Evolutionary conservation across 2,329 filamentous ascomycete genomes (phyloP), one percentile per base, ranked within the genome.

Genomic region (Hymenoscyphus infarciens): DNA sequence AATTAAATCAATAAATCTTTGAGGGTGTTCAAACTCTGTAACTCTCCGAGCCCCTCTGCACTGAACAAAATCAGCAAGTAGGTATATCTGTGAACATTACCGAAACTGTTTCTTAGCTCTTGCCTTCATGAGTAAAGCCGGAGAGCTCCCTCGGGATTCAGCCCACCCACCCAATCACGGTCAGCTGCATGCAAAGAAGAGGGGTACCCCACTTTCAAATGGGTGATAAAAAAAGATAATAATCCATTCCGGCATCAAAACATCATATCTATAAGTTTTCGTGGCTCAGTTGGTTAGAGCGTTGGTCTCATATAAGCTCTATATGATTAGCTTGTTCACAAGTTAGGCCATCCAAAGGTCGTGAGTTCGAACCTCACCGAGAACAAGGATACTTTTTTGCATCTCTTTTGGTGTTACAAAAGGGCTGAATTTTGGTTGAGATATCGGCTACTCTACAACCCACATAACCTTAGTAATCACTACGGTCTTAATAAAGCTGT

Each of bases 291-390:
- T 76, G 75, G 75, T 73, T 74, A 77, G 74, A 77, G 75, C 75
- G 76, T 77, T 75, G 75, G 75, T 77, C 75, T 77, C 75, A 76
- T 75, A 57, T 61, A 31, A 16, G 13, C n/a, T 53, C 29, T 56
- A 45, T 63, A 64, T 64, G 62, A 64, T 53, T 45, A 38, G 19
- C n/a, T 25, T 61, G 60, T 56, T 60, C 25, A 56, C 55, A 54
- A 57, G 38, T n/a, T 33, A 52, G 60, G 60, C 60, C 38, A 75
- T 76, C 73, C 77, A 78, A 78, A 79, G 78, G 77, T 78, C 78
- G 76, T 75, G 77, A 82, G 81, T 75, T 83, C 82, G 75, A 79
- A 72, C 70, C 78, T 81, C 75, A 74, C 76, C 73, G 73, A 77
- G 77, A 76, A 78, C 77, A 77, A n/a, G 27, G 8, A 54, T 53